A percentile compares a stretch with the other conserved stretches of the same genome.
Evolutionary conservation across 2,329 filamentous ascomycete genomes (phyloP).

Genomic region (Penicillium brevicompactum): DNA sequence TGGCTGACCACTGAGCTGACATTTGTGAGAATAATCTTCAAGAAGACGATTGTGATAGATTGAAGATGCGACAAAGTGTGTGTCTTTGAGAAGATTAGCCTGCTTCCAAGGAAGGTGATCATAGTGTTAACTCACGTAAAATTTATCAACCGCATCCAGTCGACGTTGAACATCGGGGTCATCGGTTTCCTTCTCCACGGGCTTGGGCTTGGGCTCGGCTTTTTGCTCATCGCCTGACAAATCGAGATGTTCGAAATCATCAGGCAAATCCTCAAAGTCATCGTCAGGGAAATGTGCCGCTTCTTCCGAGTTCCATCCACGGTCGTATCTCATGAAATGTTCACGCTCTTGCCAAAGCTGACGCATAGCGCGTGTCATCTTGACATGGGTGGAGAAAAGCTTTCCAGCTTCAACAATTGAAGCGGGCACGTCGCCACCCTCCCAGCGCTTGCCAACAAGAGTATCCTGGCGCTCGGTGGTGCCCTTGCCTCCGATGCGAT

Average conservation of each 20-base stretch:
- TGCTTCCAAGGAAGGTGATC: neutral
- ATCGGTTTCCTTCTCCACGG: slow-evolving; percentile 32
- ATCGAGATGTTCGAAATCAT: slow-evolving; percentile 39
- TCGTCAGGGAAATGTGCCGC: slow-evolving; percentile 31
- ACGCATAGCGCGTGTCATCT: slow-evolving; percentile 86
- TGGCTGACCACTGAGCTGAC: slow-evolving; percentile 80
- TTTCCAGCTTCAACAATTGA: slow-evolving; percentile 95
- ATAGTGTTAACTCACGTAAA: slow-evolving; percentile 70
- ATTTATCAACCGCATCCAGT: slow-evolving; percentile 73
- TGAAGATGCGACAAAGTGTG: slow-evolving; percentile 82
- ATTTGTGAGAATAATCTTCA: slow-evolving; percentile 84
- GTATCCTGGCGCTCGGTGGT: slow-evolving; percentile 76
- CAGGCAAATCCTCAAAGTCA: slow-evolving; percentile 39
- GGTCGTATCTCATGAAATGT: slow-evolving; percentile 85
- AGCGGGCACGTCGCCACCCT: slow-evolving; percentile 86
- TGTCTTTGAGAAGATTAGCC: slow-evolving; percentile 51
- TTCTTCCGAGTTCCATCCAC: slow-evolving; percentile 73
- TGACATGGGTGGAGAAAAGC: slow-evolving; percentile 84
- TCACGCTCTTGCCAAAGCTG: slow-evolving; percentile 96
- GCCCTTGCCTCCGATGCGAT: slow-evolving; percentile 87
- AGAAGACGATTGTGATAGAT: slow-evolving; percentile 86
- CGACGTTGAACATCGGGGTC: slow-evolving; percentile 53
- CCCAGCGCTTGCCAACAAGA: slow-evolving; percentile 82
- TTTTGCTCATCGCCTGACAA: slow-evolving; percentile 20
- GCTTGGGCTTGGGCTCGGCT: slow-evolving; percentile 13